A percentile compares a stretch with the other conserved stretches of the same genome.
phyloP scores from a whole-genome alignment of 139 green algal genomes.

The Tetradesmus lagerheimii region DNA sequence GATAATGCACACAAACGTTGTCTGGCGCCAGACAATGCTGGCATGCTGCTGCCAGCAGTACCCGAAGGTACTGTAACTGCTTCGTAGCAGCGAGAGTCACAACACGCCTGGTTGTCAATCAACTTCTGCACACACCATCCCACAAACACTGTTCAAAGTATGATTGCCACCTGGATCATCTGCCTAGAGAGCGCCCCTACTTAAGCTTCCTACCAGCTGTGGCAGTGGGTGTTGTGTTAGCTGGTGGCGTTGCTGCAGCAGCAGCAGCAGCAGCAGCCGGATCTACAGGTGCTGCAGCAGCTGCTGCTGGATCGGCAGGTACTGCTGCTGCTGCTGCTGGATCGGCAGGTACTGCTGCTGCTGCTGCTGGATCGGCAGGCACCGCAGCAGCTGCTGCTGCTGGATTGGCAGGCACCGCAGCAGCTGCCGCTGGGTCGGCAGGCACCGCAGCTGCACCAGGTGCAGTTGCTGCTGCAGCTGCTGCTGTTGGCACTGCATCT shows the following conservation, averaged over 20 bases:
- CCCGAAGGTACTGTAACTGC: too few species aligned
- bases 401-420: not conserved
- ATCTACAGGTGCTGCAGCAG: not conserved
- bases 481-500: not conserved
- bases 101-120: too few species aligned
- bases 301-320: not conserved
- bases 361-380: not conserved
- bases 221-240: too few species aligned
- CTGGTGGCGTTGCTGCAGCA: not conserved
- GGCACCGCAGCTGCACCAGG: not conserved
- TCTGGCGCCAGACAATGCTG: too few species aligned
- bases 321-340: not conserved
- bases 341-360: not conserved
- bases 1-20: too few species aligned
- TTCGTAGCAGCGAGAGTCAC: too few species aligned
- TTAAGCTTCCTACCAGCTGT: not conserved
- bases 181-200: not conserved
- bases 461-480: not conserved
- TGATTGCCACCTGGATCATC: too few species aligned
- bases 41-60: too few species aligned
- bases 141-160: too few species aligned
- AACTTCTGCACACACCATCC: too few species aligned
- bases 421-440: not conserved
- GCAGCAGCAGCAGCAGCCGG: not conserved
- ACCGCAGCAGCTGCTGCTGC: not conserved